Conservation (phyloP, 2,329 filamentous ascomycete genomes). For the Neobulgaria alba region DNA sequence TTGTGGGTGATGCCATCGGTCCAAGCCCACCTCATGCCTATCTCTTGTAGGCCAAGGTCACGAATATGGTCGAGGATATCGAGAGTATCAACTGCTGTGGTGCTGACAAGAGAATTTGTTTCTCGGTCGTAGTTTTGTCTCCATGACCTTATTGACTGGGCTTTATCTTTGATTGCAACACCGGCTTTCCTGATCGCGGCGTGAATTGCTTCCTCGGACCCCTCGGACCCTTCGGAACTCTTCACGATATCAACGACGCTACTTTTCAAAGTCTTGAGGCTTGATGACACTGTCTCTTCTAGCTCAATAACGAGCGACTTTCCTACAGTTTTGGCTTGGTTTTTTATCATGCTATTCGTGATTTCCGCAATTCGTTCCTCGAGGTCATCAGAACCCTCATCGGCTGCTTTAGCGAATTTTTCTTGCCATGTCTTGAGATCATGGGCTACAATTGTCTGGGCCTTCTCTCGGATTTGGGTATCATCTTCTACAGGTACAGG, state of each 20-base stretch:
- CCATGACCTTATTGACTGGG: constrained; percentile 57
- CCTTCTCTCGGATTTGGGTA: constrained; percentile 42
- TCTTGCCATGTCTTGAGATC: constrained; percentile 82
- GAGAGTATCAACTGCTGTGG: constrained; percentile 54
- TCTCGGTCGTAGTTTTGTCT: constrained; percentile 49
- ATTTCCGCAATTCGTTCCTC: constrained; percentile 59
- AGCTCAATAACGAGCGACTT: constrained; percentile 60
- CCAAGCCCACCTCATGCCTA: constrained; percentile 80
- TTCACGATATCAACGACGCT: constrained; percentile 58
- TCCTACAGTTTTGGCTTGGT: constrained; percentile 58
- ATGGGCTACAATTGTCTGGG: constrained; percentile 59
- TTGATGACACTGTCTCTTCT: constrained; percentile 54
- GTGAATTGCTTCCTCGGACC: constrained; percentile 43
- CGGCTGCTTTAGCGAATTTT: constrained; percentile 77
- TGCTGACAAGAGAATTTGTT: constrained; percentile 45
- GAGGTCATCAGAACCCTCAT: constrained; percentile 69
- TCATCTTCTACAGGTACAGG: constrained; percentile 11
- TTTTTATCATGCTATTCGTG: constrained; percentile 57
- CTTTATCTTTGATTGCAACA: constrained; percentile 51
- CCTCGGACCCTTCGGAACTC: constrained; percentile 43
- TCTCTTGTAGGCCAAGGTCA: constrained; percentile 62
- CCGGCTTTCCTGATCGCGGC: constrained; percentile 49
- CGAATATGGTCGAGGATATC: constrained; percentile 61
- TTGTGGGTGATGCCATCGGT: constrained; percentile 94
- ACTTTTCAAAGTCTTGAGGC: constrained; percentile 57